Base-by-base conservation (phyloP, 2,329 filamentous ascomycete genomes). In the Ceratocystis destructans region DNA sequence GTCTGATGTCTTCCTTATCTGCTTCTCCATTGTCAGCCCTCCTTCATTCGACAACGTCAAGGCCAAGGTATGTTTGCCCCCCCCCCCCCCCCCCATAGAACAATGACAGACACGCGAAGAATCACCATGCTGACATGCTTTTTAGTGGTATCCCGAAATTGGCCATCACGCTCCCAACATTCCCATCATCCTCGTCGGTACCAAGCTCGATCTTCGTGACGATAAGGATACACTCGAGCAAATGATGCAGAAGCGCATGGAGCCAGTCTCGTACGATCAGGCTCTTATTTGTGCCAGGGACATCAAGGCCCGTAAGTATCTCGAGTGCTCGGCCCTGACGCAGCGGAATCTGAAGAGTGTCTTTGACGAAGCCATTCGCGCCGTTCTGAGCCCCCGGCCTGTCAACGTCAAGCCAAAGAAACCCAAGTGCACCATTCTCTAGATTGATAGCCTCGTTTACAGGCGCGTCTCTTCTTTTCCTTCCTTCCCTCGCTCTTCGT, bases 21-120 rank as follows among this genome's bases (percentile, higher is more conserved):
- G 93, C 79, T 97, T 97, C 79, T 96, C 92, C 70, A 95, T 97
- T 74, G 92, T 96, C 78, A 95, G 89, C 85, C 93, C 93, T 62
- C 90, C 94, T 25, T 96, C 93, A 41, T 97, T 96, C 74, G 94
- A 97, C 79, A 99, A 99, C 85, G 93, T 99, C 75, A 94, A 91
- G 79, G 92, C 92, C 69, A 99, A 97, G 87, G 92, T 96, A 80
- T 71, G 81, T 73, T 45, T 10, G 12, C 5, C 20, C 41, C 45
- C 45, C n/a, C n/a, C n/a, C n/a, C n/a, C n/a, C n/a, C n/a, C n/a
- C n/a, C n/a, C n/a, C n/a, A 10, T n/a, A 5, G 45, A 48, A 48
- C 12, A 44, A 44, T 31, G 37, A 67, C 25, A 25, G 15, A 41
- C 44, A 20, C 25, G 20, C 17, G 10, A 41, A 1, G 37, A 41